Evolutionary conservation across 1,139 yeast species (phyloP), one percentile per base, ranked within the genome.

Genomic region (Debaryomyces nepalensis): DNA sequence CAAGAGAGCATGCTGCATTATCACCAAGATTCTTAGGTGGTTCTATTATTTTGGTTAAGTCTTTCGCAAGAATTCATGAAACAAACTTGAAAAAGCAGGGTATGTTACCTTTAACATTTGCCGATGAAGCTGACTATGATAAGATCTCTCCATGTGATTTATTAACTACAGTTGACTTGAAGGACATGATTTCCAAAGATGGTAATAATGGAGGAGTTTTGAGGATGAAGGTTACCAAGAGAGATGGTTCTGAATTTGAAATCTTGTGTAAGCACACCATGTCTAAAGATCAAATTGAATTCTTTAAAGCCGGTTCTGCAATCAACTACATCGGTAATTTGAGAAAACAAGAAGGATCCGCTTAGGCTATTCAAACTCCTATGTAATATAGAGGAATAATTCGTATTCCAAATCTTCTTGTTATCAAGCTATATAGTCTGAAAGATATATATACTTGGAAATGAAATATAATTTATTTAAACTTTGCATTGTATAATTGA

Each of bases 1-100:
- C 99, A 18, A 87, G 99, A 77, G 99, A 93, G 65, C 99, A 93
- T 61, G 99, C 99, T 41, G 99, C 99, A 4, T 74, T 93, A 59
- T 88, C 95, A 31, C 99, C 99, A 48, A 79, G 95, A 65, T 93
- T 87, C 73, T 75, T 93, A 42, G 97, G 97, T 49, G 99, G 98
- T 47, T 72, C 85, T 43, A 80, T 90, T 51, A 86, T 93, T 50
- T 73, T 93, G 50, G 96, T 90, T 56, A 93, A 93, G 70, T 90
- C 97, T 9, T 93, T 93, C 72, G 99, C 99, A 32, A 86, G 99
- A 75, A 93, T 93, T 58, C 79, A 74, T 52, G 79, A 74, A 58
- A 89, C 97, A 26, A 89, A 89, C 64, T 78, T 89, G 68, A 89
- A 89, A 75, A 89, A 89, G 69, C 99, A 93, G 74, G 99, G 99